Evolutionary conservation across 2,329 filamentous ascomycete species (phyloP), one percentile per base, ranked within the genome.

Genomic region (Fusarium aywerte): DNA sequence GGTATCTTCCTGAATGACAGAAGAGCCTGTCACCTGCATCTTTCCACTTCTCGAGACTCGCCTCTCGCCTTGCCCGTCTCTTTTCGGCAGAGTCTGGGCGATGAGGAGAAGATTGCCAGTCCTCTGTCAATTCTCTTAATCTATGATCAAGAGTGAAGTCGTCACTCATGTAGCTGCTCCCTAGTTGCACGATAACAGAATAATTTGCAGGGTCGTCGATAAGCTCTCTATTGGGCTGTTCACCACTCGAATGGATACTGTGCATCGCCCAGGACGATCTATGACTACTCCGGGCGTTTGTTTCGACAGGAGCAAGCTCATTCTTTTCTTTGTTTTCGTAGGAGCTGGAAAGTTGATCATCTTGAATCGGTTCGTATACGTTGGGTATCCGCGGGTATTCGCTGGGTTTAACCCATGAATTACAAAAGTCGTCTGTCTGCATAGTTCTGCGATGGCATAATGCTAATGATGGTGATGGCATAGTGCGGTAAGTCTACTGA

Each of bases 1-100:
- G 53, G 13, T 31, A 55, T 43, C 57, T 69, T 15, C 44, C 54
- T 43, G 71, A 58, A 23, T 60, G 52, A 32, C 59, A 58, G 49
- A 73, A 72, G 25, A 71, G 55, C 33, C 44, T 72, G 21, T 73
- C 71, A 11, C 71, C 71, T 21, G 71, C 71, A 36, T 67, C 50
- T 39, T 51, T 71, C 71, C 71, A 73, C 35, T 57, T 51, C 36
- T 71, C 63, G n/a, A 68, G 62, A 27, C 54, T 72, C 12, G 60
- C 64, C 43, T 70, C 63, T 12, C 68, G 68, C 36, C 61, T 72
- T 44, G 53, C 60, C 21, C 54, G 63, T 42, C 60, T 61, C 47
- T 49, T 63, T 36, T 56, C 55, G 11, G 58, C 44, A n/a, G 35
- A 39, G 35, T 60, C 56, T 39, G 20, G 15, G 33, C 20, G 57